Evolutionary conservation across 106 monocot species (phyloP).

Genomic region (Ottelia alismoides): DNA sequence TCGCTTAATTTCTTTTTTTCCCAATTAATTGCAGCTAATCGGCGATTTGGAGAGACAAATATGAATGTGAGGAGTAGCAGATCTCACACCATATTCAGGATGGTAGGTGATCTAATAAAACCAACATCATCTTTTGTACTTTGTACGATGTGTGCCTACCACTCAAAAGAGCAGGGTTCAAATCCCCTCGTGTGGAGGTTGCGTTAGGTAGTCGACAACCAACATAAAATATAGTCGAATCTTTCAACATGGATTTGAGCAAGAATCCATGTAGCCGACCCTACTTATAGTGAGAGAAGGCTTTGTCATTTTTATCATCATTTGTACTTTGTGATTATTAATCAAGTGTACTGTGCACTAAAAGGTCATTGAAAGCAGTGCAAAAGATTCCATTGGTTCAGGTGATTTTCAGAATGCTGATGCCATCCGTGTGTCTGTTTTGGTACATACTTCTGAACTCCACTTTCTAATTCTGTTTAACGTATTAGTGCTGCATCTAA

Average conservation of each 20-base stretch:
- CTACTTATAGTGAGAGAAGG: too few species aligned
- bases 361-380: slow-evolving; percentile 94
- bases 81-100: slow-evolving; percentile 95
- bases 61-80: slow-evolving; percentile 89
- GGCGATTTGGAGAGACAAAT: slow-evolving; percentile 94
- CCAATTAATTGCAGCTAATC: slow-evolving; percentile 39
- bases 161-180: too few species aligned
- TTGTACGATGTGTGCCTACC: too few species aligned
- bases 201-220: too few species aligned
- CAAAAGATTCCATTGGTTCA: slow-evolving; percentile 26
- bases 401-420: slow-evolving; percentile 36
- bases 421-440: slow-evolving; percentile 84
- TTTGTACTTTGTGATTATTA: not conserved
- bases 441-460: slow-evolving; percentile 61
- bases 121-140: too few species aligned
- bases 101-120: slow-evolving; percentile 34
- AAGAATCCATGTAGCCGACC: too few species aligned
- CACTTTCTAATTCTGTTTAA: too few species aligned
- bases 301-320: too few species aligned
- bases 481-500: too few species aligned
- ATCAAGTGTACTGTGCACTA: not conserved
- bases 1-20: not conserved
- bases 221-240: too few species aligned
- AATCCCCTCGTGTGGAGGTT: too few species aligned
- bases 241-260: too few species aligned